Percentiles rank a stretch among this genome's conserved stretches.
Conservation (phyloP, 139 green algal genomes). For the Volvox africanus region DNA sequence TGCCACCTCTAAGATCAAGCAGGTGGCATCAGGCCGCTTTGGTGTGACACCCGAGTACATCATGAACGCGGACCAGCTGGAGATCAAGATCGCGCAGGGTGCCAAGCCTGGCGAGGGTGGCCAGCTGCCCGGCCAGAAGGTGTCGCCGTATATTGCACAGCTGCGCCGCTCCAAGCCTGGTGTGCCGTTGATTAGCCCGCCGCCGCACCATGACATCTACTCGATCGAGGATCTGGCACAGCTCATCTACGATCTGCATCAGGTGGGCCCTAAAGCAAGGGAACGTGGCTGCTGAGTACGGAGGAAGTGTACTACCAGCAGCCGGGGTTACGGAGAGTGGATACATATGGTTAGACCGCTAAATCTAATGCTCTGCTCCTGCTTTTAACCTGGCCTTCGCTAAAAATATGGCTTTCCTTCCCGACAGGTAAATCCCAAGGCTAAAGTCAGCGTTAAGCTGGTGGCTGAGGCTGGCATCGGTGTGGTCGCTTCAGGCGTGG, state of each 20-base stretch:
- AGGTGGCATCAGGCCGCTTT: conserved; percentile 92
- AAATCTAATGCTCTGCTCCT: too few relatives aligned
- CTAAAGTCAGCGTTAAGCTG: conserved; percentile 98
- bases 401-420: too few relatives aligned
- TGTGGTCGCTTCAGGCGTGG: conserved; percentile 95
- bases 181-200: conserved; percentile 97
- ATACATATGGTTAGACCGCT: too few relatives aligned
- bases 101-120: conserved; percentile 95
- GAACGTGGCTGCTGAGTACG: not conserved
- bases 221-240: conserved; percentile 99
- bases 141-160: conserved; percentile 96
- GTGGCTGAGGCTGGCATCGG: conserved; percentile 98
- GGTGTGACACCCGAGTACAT: conserved; percentile 98
- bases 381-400: too few relatives aligned
- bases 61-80: conserved; percentile 97
- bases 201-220: conserved; percentile 99
- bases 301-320: too few relatives aligned
- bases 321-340: too few relatives aligned
- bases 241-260: conserved; percentile 97
- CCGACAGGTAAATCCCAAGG: conserved; percentile 82
- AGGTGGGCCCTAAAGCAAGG: conserved; percentile 55
- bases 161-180: conserved; percentile 97
- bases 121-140: conserved; percentile 97
- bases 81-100: conserved; percentile 99
- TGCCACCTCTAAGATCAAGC: conserved; percentile 97